Evolutionary conservation across 2,329 filamentous ascomycete species (phyloP), one percentile per base, ranked within the genome.

Genomic region (Coniochaeta sp.): DNA sequence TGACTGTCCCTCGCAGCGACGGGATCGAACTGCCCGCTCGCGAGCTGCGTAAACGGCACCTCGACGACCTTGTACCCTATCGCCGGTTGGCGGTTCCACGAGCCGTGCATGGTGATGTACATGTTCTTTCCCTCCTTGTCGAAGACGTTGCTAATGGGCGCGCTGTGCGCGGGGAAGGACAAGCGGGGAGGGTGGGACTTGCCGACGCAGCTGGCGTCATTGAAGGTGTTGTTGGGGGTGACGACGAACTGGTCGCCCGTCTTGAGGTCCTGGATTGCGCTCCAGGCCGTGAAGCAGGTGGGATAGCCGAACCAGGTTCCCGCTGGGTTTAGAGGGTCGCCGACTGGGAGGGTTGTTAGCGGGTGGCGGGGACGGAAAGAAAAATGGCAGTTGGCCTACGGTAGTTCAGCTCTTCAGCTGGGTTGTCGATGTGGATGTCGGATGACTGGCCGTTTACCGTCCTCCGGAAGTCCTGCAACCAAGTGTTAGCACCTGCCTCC

Each of bases 341-440:
- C 63, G 20, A 65, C 62, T 64, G 33, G 12, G 22, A 20, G 20
- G n/a, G 53, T n/a, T 46, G 50, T 24, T 13, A 10, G 18, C 6
- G 45, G 18, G n/a, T n/a, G n/a, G n/a, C n/a, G n/a, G n/a, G n/a
- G n/a, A n/a, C n/a, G n/a, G n/a, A n/a, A n/a, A n/a, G n/a, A n/a
- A n/a, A n/a, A n/a, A n/a, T n/a, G n/a, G n/a, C n/a, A n/a, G n/a
- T n/a, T n/a, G n/a, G n/a, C 61, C 54, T 51, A 63, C 81, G 73
- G 65, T 79, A 85, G 65, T 86, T 86, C 58, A 86, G 65, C 65
- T 86, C 80, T 60, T 86, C 83, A 3, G 77, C 81, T 1, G 83
- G 83, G 59, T 86, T 86, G 61, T 84, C 71, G 42, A 74, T 68
- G 58, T 82, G 78, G 51, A 84, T 76, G 50, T 81, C 77, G 6